Evolutionary conservation across 2,329 filamentous ascomycete species (phyloP), one percentile per base, ranked within the genome.

Genomic region (Penicillium psychrosexuale): DNA sequence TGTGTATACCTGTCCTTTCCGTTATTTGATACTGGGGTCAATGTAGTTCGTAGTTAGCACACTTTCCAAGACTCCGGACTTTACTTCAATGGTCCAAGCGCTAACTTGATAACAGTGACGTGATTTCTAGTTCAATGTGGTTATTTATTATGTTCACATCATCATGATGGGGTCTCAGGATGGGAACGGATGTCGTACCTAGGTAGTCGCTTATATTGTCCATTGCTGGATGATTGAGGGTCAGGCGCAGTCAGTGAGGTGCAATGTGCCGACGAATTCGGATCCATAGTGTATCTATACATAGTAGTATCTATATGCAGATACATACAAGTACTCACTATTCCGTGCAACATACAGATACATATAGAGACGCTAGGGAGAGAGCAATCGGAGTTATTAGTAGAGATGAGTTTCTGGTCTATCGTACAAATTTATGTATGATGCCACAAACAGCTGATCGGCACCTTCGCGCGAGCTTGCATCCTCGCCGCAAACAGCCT

Each of bases 1-100:
- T 30, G 24, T 46, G 46, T 44, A 57, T 48, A 51, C 17, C 22
- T 47, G 51, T 52, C 55, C 48, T 48, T 52, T 34, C 39, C 27
- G 45, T 27, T 13, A 46, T 40, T 39, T 31, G 11, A 37, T 19
- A 22, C 17, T 38, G 47, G 34, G 38, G 38, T 27, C 38, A 40
- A n/a, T 13, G 8, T 19, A 37, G 15, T 9, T 37, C 8, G 7
- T 34, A 34, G 34, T 37, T 37, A 37, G n/a, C 7, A 19, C 15
- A 37, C 39, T 40, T 40, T 22, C 37, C 19, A 13, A 40, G 38
- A 15, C 42, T 40, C 36, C 33, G 15, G 22, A 24, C 34, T 31
- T 47, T 44, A 22, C 19, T 34, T n/a, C 3, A 8, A 30, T 27
- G 52, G 52, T 22, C 52, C 47, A 34, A 55, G 52, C 52, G 52